These are phyloP conservation scores for Breynia disticha DNA, from an alignment of 441 rosid genomes.

Conservation along the genomic window DNA sequence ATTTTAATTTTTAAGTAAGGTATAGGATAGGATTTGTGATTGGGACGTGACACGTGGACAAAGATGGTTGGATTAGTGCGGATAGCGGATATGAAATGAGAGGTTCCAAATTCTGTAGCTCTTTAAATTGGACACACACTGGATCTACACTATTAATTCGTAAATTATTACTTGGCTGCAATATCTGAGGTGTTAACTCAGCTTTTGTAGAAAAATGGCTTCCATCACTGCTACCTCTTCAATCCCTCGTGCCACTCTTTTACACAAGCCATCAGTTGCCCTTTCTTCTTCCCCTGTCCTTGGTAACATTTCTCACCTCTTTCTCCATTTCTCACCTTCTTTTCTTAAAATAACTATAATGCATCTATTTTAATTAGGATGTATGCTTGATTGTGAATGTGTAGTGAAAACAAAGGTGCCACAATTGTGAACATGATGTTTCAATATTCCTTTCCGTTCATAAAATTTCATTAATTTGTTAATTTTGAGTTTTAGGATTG, in stretches of 20 bases:
- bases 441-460: no score
- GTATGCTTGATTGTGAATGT: no score
- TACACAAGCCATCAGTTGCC: slow-evolving; percentile 29
- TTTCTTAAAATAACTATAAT: neutral
- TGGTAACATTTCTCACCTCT: slow-evolving; percentile 33
- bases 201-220: neutral
- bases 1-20: neutral
- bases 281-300: slow-evolving; percentile 39
- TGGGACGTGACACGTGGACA: slow-evolving; percentile 48
- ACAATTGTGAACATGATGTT: no score
- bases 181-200: neutral
- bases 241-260: slow-evolving; percentile 15
- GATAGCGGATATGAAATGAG: slow-evolving; percentile 42
- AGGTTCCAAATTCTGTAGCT: slow-evolving; percentile 1
- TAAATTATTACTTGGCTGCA: no score
- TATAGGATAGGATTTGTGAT: neutral
- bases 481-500: no score
- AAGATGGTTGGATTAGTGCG: slow-evolving; percentile 27
- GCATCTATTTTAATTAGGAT: no score
- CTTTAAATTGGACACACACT: no score
- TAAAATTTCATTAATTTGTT: no score
- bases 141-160: no score
- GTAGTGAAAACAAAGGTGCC: no score
- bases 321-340: slow-evolving; percentile 29
- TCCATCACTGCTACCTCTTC: slow-evolving; percentile 1